phyloP scores from a whole-genome alignment of 1,284 basidiomycete genomes.

The Leccinum insolens region DNA sequence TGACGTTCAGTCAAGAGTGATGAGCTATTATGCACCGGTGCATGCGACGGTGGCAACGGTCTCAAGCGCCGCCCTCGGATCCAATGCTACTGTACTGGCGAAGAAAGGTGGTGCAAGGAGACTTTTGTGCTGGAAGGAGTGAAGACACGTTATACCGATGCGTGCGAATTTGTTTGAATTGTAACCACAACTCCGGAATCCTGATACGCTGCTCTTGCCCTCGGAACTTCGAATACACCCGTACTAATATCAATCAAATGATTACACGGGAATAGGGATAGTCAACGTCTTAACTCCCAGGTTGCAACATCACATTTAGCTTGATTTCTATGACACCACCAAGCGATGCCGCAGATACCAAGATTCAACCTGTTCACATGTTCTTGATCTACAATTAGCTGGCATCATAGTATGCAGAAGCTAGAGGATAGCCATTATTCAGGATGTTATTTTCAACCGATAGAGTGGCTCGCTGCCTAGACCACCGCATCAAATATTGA shows the following conservation, averaged over 20 bases:
- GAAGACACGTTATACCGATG: neutral
- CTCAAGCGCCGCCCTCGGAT: neutral
- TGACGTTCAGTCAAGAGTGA: neutral
- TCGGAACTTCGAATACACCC: neutral
- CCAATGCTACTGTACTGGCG: neutral
- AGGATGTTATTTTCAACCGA: neutral
- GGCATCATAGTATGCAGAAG: neutral
- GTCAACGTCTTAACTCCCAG: neutral
- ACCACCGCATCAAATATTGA: slow-evolving; percentile 6
- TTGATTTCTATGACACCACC: neutral
- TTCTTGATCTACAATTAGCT: neutral
- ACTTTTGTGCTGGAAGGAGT: neutral
- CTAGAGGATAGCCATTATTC: neutral
- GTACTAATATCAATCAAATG: neutral
- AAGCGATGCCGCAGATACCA: neutral
- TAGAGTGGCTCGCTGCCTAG: slow-evolving; percentile 1
- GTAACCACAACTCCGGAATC: neutral
- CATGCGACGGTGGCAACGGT: neutral
- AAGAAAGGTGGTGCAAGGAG: neutral
- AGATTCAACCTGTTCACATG: neutral
- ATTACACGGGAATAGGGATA: neutral
- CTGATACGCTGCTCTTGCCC: neutral
- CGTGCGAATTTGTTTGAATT: neutral
- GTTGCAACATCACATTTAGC: neutral
- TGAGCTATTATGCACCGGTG: neutral